phyloP scores from a whole-genome alignment of 257 asterid species.

The Solanum chaucha region DNA sequence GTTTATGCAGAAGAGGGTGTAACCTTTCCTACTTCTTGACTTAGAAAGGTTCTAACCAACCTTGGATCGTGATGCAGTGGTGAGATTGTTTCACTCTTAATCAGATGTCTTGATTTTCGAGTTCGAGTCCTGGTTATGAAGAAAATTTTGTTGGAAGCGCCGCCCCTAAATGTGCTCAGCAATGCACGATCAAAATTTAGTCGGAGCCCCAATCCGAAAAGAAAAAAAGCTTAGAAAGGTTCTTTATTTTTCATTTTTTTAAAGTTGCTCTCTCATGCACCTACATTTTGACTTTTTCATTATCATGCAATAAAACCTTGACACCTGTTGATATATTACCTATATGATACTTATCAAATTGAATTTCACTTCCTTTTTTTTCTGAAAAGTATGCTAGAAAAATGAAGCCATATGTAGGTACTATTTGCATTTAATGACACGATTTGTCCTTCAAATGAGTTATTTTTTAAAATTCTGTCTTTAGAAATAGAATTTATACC shows the following conservation, averaged over 20 bases:
- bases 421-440: background rate
- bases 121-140: too few relatives aligned
- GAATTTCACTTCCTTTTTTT: background rate
- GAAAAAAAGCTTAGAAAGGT: background rate
- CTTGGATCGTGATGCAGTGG: too few relatives aligned
- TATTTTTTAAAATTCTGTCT: background rate
- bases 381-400: background rate
- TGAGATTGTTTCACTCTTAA: too few relatives aligned
- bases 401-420: background rate
- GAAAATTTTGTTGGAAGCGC: too few relatives aligned
- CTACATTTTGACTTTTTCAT: conserved; percentile 5
- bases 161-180: background rate
- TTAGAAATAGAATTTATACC: background rate
- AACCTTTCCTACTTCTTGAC: conserved; percentile 1
- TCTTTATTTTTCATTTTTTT: background rate
- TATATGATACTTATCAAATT: background rate
- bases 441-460: background rate
- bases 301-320: background rate
- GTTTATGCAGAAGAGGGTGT: background rate
- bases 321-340: background rate
- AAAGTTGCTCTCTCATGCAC: conserved; percentile 1
- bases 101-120: background rate
- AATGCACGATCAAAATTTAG: too few relatives aligned
- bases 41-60: background rate
- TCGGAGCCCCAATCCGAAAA: too few relatives aligned